A percentile compares a stretch with the other conserved stretches of the same genome.
These are phyloP conservation scores for Nematodospora valgi DNA, from an alignment of 805 yeast species.

Conservation along the genomic window DNA sequence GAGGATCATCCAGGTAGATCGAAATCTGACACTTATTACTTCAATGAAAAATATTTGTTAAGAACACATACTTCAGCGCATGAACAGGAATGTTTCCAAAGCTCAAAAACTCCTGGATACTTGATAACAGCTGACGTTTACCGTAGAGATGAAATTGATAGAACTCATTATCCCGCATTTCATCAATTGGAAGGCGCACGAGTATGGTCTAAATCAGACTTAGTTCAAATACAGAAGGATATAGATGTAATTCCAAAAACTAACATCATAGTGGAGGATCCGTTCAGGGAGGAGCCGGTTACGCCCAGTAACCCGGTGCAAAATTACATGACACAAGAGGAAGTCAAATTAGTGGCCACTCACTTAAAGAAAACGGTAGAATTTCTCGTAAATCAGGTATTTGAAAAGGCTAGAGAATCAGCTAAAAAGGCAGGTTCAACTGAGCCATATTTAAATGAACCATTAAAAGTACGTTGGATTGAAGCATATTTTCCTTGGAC, in stretches of 20 bases:
- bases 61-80: conserved; percentile 98
- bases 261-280: conserved; percentile 75
- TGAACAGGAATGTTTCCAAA: conserved; percentile 78
- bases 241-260: conserved; percentile 63
- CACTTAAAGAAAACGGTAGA: conserved; percentile 89
- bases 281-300: conserved; percentile 43
- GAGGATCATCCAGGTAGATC: conserved; percentile 90
- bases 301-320: conserved; percentile 76
- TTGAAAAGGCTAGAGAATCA: conserved; percentile 63
- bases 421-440: conserved; percentile 59
- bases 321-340: conserved; percentile 63
- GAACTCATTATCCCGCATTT: conserved; percentile 95
- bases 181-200: conserved; percentile 98
- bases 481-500: conserved; percentile 98
- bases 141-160: conserved; percentile 90
- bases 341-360: conserved; percentile 63
- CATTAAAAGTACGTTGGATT: conserved; percentile 88
- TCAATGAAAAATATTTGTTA: conserved; percentile 67
- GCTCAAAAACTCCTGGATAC: conserved; percentile 74
- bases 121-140: conserved; percentile 94
- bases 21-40: conserved; percentile 87
- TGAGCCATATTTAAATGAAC: conserved; percentile 61
- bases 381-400: conserved; percentile 75
- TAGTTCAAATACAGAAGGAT: conserved; percentile 41
- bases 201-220: conserved; percentile 62